phyloP scores from a whole-genome alignment of 768 basidiomycete species.

The Lactifluus rugatus region DNA sequence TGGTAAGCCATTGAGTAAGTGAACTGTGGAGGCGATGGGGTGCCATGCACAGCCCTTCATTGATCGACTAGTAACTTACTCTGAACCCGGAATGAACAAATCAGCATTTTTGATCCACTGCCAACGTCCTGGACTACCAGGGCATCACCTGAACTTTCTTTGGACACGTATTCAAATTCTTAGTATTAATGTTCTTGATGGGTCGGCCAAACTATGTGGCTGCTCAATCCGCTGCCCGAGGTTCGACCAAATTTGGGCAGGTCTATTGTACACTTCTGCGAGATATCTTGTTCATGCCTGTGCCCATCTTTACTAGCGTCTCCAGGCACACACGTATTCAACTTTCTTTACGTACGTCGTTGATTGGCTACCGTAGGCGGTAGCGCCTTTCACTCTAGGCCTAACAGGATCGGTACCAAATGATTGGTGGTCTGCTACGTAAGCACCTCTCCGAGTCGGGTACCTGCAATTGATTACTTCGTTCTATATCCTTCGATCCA shows the following conservation, averaged over 20 bases:
- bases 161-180: too few relatives aligned
- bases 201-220: too few relatives aligned
- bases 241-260: background rate
- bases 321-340: conserved; percentile 12
- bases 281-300: too few relatives aligned
- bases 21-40: too few relatives aligned
- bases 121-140: background rate
- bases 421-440: background rate
- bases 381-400: background rate
- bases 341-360: background rate
- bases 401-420: background rate
- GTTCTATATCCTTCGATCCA: background rate
- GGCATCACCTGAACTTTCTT: too few relatives aligned
- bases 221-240: background rate
- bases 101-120: background rate
- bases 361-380: background rate
- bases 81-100: too few relatives aligned
- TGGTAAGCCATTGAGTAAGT: too few relatives aligned
- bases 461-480: background rate
- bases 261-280: background rate
- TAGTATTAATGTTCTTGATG: too few relatives aligned
- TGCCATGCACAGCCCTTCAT: too few relatives aligned
- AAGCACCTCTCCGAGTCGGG: background rate
- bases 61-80: too few relatives aligned
- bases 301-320: background rate